A percentile compares a stretch with the other conserved stretches of the same genome.
Evolutionary conservation across 2,329 filamentous ascomycete genomes (phyloP).

Genomic region (Magnaporthales sp.): DNA sequence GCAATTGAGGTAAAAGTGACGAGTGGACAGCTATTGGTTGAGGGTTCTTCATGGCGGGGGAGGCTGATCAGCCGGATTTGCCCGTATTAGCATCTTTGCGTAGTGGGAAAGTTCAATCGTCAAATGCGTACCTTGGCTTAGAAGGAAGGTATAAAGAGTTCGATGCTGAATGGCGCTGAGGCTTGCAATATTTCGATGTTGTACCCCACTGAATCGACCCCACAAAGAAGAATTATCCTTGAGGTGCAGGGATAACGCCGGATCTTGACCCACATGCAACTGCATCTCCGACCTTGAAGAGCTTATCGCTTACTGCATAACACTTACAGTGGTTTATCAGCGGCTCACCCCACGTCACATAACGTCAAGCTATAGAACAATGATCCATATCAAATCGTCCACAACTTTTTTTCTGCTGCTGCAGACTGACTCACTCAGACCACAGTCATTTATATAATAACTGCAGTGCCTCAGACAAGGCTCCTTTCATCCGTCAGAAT

Average conservation of each 20-base stretch:
- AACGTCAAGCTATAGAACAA: not conserved
- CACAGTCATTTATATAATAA: not conserved
- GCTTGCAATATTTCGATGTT: not conserved
- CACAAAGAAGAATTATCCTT: not conserved
- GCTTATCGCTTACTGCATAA: not conserved
- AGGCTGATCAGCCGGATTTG: not conserved
- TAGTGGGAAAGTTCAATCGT: not conserved
- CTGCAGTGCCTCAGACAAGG: not conserved
- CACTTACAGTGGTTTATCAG: not conserved
- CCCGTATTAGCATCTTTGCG: not conserved
- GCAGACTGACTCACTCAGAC: not conserved
- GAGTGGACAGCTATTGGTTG: not conserved
- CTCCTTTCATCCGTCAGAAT: not conserved
- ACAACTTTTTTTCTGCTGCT: not conserved
- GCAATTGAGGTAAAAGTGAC: not conserved
- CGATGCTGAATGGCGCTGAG: no score
- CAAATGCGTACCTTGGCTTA: not conserved
- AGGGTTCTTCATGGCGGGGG: not conserved
- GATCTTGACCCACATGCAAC: no score
- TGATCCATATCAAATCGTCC: not conserved
- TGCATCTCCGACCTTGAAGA: not conserved
- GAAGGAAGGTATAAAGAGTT: not conserved
- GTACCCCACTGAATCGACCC: not conserved
- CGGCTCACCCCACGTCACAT: not conserved
- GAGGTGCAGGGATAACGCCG: not conserved